These are phyloP conservation scores for Apiotrichum veenhuisii DNA, from an alignment of 1,284 basidiomycete genomes.

Conservation along the genomic window DNA sequence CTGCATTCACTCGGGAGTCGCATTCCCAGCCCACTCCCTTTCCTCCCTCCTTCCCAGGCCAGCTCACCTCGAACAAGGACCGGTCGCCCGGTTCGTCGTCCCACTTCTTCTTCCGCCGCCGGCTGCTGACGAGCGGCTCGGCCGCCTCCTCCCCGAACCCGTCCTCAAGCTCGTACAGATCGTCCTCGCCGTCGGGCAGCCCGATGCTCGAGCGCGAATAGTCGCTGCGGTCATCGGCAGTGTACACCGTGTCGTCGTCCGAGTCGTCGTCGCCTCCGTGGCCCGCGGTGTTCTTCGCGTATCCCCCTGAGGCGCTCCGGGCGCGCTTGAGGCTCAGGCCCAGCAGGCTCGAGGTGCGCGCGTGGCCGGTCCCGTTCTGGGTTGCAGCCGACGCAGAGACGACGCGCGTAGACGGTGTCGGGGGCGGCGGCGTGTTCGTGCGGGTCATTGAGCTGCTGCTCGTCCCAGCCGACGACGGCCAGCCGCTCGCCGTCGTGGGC, in stretches of 20 bases:
- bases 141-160: slow-evolving; percentile 3
- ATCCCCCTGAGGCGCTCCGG: neutral
- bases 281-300: neutral
- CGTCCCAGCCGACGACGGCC: neutral
- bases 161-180: slow-evolving; percentile 7
- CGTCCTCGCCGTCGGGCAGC: slow-evolving; percentile 1
- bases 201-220: slow-evolving; percentile 6
- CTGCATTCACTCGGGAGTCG: too few relatives aligned
- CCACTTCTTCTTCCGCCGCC: slow-evolving; percentile 13
- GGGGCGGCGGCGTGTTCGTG: neutral
- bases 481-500: neutral
- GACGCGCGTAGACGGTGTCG: neutral
- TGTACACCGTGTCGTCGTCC: neutral
- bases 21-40: neutral
- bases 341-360: neutral
- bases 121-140: slow-evolving; percentile 15
- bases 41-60: neutral
- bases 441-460: too few relatives aligned
- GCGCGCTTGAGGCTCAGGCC: neutral
- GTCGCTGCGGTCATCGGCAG: slow-evolving; percentile 4
- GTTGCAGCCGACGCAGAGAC: neutral
- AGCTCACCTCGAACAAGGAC: slow-evolving; percentile 15
- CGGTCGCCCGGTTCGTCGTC: slow-evolving; percentile 15
- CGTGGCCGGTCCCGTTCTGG: neutral
- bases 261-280: neutral